A percentile compares a stretch with the other conserved stretches of the same genome.
Evolutionary conservation across 78 protist species (phyloP).

Genomic region (Chrysochromulina tobinii): DNA sequence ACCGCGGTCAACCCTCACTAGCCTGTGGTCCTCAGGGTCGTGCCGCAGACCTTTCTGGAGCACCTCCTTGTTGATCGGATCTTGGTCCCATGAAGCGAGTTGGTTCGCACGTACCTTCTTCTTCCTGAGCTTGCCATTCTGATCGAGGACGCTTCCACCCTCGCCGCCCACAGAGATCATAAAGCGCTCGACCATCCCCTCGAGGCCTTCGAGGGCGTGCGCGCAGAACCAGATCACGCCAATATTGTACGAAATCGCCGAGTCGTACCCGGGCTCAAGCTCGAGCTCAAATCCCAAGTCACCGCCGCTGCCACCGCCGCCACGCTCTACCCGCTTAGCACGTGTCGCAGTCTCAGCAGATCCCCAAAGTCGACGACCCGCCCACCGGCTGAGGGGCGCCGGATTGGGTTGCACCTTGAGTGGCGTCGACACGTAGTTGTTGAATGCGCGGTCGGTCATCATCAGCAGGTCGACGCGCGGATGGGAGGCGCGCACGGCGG

Average conservation of each 20-base stretch:
- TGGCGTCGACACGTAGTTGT: not conserved
- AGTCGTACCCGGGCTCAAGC: not conserved
- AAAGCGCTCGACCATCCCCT: not conserved
- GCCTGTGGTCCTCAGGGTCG: not conserved
- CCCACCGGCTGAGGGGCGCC: too few relatives aligned
- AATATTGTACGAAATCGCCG: not conserved
- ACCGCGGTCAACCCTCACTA: not conserved
- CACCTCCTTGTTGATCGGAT: slow-evolving; percentile 11
- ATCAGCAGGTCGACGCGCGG: not conserved
- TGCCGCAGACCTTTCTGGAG: not conserved
- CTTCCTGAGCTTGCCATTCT: too few relatives aligned
- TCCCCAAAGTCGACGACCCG: too few relatives aligned
- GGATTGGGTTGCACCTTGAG: not conserved
- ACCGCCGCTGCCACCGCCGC: not conserved
- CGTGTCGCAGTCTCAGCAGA: too few relatives aligned
- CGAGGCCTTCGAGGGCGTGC: not conserved
- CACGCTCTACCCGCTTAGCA: not conserved
- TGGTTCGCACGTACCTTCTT: too few relatives aligned
- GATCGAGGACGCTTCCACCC: too few relatives aligned
- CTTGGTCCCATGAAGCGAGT: not conserved
- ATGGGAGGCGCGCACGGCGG: not conserved
- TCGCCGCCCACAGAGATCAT: too few relatives aligned
- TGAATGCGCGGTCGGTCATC: not conserved
- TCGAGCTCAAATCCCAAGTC: not conserved
- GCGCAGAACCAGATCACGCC: not conserved